A percentile compares a stretch with the other conserved stretches of the same genome.
These are phyloP conservation scores for Paxillus rubicundulus DNA, from an alignment of 768 basidiomycete species.

Conservation along the genomic window DNA sequence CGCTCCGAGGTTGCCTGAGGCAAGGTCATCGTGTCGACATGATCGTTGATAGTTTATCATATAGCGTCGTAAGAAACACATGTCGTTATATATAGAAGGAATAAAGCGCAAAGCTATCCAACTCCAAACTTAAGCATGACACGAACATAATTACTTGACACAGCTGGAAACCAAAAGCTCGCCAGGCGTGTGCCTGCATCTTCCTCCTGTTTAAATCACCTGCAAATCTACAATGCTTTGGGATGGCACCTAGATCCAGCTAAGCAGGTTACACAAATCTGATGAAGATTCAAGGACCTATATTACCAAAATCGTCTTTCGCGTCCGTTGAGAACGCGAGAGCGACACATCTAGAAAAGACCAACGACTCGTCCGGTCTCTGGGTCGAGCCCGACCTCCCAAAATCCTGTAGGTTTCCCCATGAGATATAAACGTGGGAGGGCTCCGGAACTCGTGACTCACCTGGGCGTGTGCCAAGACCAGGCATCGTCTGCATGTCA, in stretches of 20 bases:
- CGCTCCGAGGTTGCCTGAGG: conserved; percentile 36
- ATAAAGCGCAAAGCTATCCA: too few species aligned
- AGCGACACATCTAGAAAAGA: conserved; percentile 55
- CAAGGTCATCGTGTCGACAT: conserved; percentile 7
- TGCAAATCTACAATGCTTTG: conserved; percentile 16
- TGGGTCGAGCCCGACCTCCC: conserved; percentile 83
- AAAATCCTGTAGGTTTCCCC: conserved; percentile 57
- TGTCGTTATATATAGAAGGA: too few species aligned
- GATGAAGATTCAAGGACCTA: conserved; percentile 15
- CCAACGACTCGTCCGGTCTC: conserved; percentile 82
- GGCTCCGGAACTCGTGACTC: conserved; percentile 11
- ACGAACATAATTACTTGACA: neutral
- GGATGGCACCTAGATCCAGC: conserved; percentile 23
- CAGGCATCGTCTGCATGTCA: conserved; percentile 99
- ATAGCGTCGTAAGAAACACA: conserved; percentile 3
- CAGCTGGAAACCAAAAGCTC: neutral
- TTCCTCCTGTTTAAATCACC: conserved; percentile 3
- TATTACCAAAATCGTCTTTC: neutral
- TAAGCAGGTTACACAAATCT: conserved; percentile 18
- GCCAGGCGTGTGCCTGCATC: neutral
- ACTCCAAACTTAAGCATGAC: neutral
- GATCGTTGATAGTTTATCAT: neutral
- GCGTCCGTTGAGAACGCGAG: conserved; percentile 21
- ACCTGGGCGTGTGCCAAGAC: conserved; percentile 89
- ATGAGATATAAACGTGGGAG: conserved; percentile 10